phyloP scores from a whole-genome alignment of 2,329 filamentous ascomycete species.

The Mycosphaerella arachidis region DNA sequence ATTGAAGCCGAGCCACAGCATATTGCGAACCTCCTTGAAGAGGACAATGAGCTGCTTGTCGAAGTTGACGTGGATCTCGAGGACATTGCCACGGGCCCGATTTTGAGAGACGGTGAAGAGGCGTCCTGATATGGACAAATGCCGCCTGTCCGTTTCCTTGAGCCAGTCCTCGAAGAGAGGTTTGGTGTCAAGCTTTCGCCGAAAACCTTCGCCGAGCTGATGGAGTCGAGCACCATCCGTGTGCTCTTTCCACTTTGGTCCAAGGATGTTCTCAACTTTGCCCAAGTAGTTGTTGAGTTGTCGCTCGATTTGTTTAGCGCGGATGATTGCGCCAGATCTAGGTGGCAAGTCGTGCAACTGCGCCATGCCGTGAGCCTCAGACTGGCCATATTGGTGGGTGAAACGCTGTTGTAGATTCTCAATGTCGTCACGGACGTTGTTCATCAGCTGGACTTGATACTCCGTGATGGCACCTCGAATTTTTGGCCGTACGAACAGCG shows the following conservation, averaged over 20 bases:
- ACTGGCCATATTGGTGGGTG: slow-evolving; percentile 98
- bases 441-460: slow-evolving; percentile 96
- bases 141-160: slow-evolving; percentile 78
- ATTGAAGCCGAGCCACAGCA: slow-evolving; percentile 90
- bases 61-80: slow-evolving; percentile 93
- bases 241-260: slow-evolving; percentile 89
- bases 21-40: slow-evolving; percentile 96
- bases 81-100: slow-evolving; percentile 79
- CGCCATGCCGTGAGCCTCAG: slow-evolving; percentile 96
- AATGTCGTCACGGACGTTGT: slow-evolving; percentile 96
- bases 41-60: slow-evolving; percentile 94
- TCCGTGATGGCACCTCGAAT: slow-evolving; percentile 96
- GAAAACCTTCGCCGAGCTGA: slow-evolving; percentile 86
- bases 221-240: slow-evolving; percentile 92
- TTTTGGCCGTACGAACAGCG: slow-evolving; percentile 96
- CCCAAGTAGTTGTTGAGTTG: slow-evolving; percentile 97
- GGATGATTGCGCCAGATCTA: slow-evolving; percentile 94
- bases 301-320: slow-evolving; percentile 93
- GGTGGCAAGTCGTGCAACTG: slow-evolving; percentile 93
- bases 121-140: slow-evolving; percentile 86
- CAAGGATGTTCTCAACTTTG: slow-evolving; percentile 97
- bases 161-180: slow-evolving; percentile 96
- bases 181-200: slow-evolving; percentile 89
- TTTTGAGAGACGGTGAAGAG: slow-evolving; percentile 87
- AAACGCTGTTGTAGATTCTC: slow-evolving; percentile 90